Evolutionary conservation across 805 yeast species (phyloP), one percentile per base, ranked within the genome.

Genomic region (Phaffomyces opuntiae): DNA sequence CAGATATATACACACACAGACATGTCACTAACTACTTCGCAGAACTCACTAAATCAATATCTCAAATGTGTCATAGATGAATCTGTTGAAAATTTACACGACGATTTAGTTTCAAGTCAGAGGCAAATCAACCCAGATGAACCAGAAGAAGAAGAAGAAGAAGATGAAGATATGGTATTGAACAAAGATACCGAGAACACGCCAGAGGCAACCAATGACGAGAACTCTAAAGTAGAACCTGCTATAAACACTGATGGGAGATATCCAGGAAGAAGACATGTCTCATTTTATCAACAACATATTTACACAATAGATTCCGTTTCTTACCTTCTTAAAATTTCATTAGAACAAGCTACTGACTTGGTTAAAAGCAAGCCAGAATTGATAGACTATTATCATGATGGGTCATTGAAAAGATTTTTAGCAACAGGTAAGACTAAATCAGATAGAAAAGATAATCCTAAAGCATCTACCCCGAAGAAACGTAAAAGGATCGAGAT

Each of bases 381-480:
- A n/a, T 49, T 53, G 43, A 54, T 51, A 45, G 60, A 50, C 21
- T 59, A 49, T 59, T 63, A 50, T 52, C 67, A 49, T 54, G 52
- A 49, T 50, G 59, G 54, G 37, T 54, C 50, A 38, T 49, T 55
- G 29, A 43, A 39, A 43, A 52, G 36, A 16, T 49, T 45, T 42
- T 44, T 51, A 36, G 38, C 37, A 21, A 29, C 31, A 13, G 43
- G 42, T 9, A 33, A 17, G 44, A 51, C 12, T 31, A 24, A 36
- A 5, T 5, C 42, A 16, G 16, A 17, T 7, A 32, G 25, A 5
- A 17, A 17, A 11, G 40, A 21, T 27, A 36, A 11, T 6, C 8
- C 16, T 12, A 19, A 35, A 17, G 11, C 17, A 33, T 9, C 11
- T n/a, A 7, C 19, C 1, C 25, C 9, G 11, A 19, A 35, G 24